A percentile compares a stretch with the other conserved stretches of the same genome.
These are phyloP conservation scores for Coleophoma crateriformis DNA, from an alignment of 2,329 filamentous ascomycete genomes.

Conservation along the genomic window DNA sequence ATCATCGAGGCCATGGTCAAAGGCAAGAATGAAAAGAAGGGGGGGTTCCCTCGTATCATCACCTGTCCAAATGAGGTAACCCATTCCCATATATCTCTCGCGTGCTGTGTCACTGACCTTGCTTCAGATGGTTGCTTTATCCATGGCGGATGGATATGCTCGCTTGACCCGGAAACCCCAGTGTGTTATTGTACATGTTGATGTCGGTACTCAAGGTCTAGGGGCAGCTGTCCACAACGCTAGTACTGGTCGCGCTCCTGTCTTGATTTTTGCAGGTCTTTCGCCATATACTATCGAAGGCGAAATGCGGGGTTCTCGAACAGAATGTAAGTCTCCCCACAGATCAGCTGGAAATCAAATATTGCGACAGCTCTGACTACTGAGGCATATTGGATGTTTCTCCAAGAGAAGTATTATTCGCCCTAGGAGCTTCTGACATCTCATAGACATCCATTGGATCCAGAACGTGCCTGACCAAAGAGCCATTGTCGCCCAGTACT, in stretches of 20 bases:
- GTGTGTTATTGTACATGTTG: slow-evolving; percentile 68
- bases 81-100: slow-evolving; percentile 4
- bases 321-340: slow-evolving; percentile 46
- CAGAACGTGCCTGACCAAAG: slow-evolving; percentile 74
- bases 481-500: slow-evolving; percentile 67
- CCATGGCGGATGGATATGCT: slow-evolving; percentile 72
- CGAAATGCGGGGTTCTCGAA: slow-evolving; percentile 62
- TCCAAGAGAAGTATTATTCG: too few relatives aligned
- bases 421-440: too few relatives aligned
- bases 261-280: slow-evolving; percentile 71
- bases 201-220: slow-evolving; percentile 72
- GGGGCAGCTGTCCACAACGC: slow-evolving; percentile 58
- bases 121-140: slow-evolving; percentile 64
- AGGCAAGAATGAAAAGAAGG: slow-evolving; percentile 59
- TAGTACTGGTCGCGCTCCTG: slow-evolving; percentile 59
- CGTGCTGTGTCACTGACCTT: slow-evolving; percentile 7
- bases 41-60: slow-evolving; percentile 59
- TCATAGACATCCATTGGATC: slow-evolving; percentile 60
- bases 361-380: too few relatives aligned
- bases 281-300: slow-evolving; percentile 69
- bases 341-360: too few relatives aligned
- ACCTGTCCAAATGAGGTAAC: slow-evolving; percentile 66
- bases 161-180: slow-evolving; percentile 61
- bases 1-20: slow-evolving; percentile 72
- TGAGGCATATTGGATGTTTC: too few relatives aligned